phyloP scores from a whole-genome alignment of 208 protist species.

The Herpetomonas tarakana region DNA sequence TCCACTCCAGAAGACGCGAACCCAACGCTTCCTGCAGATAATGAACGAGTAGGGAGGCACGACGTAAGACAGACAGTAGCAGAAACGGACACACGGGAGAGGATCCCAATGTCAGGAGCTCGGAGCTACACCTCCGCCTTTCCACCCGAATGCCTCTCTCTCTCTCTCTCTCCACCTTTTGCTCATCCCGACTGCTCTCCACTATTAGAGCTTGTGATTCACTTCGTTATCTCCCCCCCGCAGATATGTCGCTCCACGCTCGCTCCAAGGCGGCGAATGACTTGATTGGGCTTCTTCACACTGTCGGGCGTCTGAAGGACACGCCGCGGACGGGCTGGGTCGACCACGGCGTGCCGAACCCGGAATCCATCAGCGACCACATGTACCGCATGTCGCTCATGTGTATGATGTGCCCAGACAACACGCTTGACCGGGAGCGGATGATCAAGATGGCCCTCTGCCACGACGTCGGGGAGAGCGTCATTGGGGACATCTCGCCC shows the following conservation, averaged over 20 bases:
- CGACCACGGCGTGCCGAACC: conserved; percentile 55
- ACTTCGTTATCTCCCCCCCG: conserved; percentile 9
- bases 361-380: conserved; percentile 89
- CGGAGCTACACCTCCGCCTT: too few relatives aligned
- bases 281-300: conserved; percentile 71
- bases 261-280: conserved; percentile 20
- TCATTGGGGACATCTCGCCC: conserved; percentile 88
- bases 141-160: not conserved
- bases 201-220: not conserved
- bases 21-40: too few relatives aligned
- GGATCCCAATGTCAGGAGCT: too few relatives aligned
- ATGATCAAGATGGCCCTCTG: conserved; percentile 89
- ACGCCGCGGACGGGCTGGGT: conserved; percentile 89
- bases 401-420: conserved; percentile 90
- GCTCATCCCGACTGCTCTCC: not conserved
- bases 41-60: too few relatives aligned
- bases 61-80: too few relatives aligned
- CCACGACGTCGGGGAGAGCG: conserved; percentile 85
- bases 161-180: not conserved
- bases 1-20: too few relatives aligned
- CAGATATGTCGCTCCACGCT: conserved; percentile 6
- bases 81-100: too few relatives aligned
- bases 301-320: conserved; percentile 78
- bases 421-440: conserved; percentile 52
- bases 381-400: conserved; percentile 92